These are phyloP conservation scores for Houttuynia cordata DNA, from an alignment of 164 flowering plant genomes.

Conservation along the genomic window DNA sequence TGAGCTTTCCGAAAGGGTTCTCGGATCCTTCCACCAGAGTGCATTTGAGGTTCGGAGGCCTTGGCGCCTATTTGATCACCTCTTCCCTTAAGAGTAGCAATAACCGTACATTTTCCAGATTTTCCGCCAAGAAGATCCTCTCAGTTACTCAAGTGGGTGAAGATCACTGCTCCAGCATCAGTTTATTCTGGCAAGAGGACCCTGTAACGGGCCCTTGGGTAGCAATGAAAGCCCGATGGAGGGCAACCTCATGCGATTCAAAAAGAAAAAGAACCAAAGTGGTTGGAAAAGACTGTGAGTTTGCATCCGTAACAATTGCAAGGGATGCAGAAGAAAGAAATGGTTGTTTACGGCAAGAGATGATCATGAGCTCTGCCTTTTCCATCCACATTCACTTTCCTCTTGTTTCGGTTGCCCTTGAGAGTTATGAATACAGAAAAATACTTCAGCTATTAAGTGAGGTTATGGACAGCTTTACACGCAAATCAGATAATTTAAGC, in stretches of 20 bases:
- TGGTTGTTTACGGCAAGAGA: constrained; percentile 42
- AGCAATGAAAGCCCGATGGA: constrained; percentile 38
- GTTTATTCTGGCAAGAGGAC: constrained; percentile 70
- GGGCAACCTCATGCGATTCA: constrained; percentile 47
- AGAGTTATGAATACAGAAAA: constrained; percentile 30
- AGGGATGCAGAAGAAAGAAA: constrained; percentile 34
- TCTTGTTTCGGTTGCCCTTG: constrained; percentile 27
- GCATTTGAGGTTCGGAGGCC: constrained; percentile 39
- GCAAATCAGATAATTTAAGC: constrained; percentile 10
- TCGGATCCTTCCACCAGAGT: constrained; percentile 33
- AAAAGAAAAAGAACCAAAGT: constrained; percentile 22
- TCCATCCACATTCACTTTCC: constrained; percentile 43
- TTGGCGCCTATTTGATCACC: constrained; percentile 36
- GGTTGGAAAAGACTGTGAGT: constrained; percentile 43
- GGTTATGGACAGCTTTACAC: constrained; percentile 29
- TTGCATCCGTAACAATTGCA: constrained; percentile 48
- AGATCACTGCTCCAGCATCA: constrained; percentile 26
- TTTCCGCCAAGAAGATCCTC: constrained; percentile 37
- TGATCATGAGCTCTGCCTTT: constrained; percentile 52
- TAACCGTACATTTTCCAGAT: constrained; percentile 21
- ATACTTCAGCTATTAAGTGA: constrained; percentile 37
- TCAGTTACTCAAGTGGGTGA: constrained; percentile 22
- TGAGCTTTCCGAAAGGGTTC: constrained; percentile 15
- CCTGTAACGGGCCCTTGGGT: constrained; percentile 64
- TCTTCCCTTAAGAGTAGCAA: constrained; percentile 12